These are phyloP conservation scores for Exophiala aquamarina DNA, from an alignment of 2,329 filamentous ascomycete species.

Conservation along the genomic window DNA sequence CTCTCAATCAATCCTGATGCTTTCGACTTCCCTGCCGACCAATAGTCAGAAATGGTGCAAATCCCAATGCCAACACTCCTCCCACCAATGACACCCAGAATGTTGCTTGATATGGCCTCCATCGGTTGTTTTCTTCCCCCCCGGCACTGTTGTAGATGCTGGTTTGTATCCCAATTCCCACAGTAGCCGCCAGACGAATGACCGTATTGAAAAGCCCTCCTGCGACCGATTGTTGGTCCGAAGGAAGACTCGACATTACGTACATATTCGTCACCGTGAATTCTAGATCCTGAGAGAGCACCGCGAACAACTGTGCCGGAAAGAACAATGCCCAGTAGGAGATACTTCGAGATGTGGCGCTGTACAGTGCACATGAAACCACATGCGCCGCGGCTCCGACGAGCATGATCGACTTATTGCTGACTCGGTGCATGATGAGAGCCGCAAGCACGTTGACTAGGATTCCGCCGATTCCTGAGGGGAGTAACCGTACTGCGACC, in stretches of 20 bases:
- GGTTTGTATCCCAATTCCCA: constrained; percentile 63
- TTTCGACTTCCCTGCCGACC: constrained; percentile 26
- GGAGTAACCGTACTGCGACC: constrained; percentile 64
- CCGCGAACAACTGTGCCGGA: constrained; percentile 59
- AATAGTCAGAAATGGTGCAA: constrained; percentile 28
- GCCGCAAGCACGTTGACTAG: constrained; percentile 64
- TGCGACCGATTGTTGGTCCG: constrained; percentile 64
- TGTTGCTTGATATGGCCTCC: constrained; percentile 28
- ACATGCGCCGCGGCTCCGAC: constrained; percentile 49
- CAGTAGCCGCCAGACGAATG: constrained; percentile 58
- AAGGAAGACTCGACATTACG: constrained; percentile 64
- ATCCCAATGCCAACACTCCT: constrained; percentile 21
- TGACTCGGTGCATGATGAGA: constrained; percentile 61
- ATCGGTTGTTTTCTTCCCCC: constrained; percentile 16
- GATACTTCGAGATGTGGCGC: constrained; percentile 55
- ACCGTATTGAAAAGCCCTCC: constrained; percentile 69
- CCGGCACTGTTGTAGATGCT: constrained; percentile 38
- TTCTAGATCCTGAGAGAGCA: constrained; percentile 67
- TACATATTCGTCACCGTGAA: constrained; percentile 75
- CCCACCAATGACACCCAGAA: constrained; percentile 28
- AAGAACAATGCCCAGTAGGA: constrained; percentile 68
- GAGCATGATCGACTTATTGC: constrained; percentile 63
- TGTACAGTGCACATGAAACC: constrained; percentile 52
- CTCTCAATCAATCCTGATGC: neutral
- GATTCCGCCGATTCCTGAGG: constrained; percentile 64